Evolutionary conservation across 352 stramenopile species (phyloP).

Genomic region (Phytophthora multivora): DNA sequence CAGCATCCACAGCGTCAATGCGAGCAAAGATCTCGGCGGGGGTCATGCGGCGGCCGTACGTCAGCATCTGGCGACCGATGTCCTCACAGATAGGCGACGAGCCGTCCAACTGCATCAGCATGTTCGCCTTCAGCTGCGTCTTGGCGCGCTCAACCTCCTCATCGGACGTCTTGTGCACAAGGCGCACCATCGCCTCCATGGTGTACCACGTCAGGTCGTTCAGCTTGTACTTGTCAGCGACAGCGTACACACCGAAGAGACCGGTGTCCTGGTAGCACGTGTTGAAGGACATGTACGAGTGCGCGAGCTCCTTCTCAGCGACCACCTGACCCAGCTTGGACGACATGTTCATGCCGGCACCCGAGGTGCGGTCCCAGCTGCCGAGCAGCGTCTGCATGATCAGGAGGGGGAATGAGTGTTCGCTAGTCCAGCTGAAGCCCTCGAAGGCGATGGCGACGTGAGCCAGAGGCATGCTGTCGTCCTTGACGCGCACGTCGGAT

Average conservation of each 20-base stretch:
- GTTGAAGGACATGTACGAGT: slow-evolving; percentile 99
- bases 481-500: slow-evolving; percentile 92
- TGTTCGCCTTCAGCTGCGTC: slow-evolving; percentile 99
- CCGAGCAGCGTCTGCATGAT: slow-evolving; percentile 96
- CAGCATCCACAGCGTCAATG: slow-evolving; percentile 98
- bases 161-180: slow-evolving; percentile 96
- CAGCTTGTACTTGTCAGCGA: slow-evolving; percentile 95
- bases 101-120: slow-evolving; percentile 99
- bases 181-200: slow-evolving; percentile 94
- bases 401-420: slow-evolving; percentile 98
- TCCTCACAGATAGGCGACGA: slow-evolving; percentile 99
- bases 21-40: slow-evolving; percentile 98
- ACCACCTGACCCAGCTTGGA: slow-evolving; percentile 97
- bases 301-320: slow-evolving; percentile 95
- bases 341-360: slow-evolving; percentile 94
- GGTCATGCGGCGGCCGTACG: slow-evolving; percentile 96
- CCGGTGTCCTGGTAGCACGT: slow-evolving; percentile 99
- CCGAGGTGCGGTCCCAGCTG: slow-evolving; percentile 92
- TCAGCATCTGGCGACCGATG: slow-evolving; percentile 99
- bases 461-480: slow-evolving; percentile 87
- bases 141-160: slow-evolving; percentile 98
- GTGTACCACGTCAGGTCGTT: slow-evolving; percentile 95
- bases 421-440: slow-evolving; percentile 97
- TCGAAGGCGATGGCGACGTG: slow-evolving; percentile 98
- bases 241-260: slow-evolving; percentile 98